phyloP scores from a whole-genome alignment of 495 filamentous ascomycete species.

The Tricharina praecox region DNA sequence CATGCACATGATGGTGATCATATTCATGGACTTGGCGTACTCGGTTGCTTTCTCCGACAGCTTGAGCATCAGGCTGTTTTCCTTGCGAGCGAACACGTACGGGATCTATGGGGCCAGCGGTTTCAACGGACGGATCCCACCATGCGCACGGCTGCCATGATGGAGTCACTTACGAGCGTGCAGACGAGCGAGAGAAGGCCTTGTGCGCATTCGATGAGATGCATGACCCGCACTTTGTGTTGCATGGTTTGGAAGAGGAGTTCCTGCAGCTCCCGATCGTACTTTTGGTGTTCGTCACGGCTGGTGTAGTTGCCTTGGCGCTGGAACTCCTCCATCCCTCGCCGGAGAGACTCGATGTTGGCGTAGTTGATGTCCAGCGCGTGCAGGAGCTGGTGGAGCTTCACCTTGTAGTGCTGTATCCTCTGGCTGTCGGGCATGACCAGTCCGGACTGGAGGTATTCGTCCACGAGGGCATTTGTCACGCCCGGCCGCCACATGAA shows the following conservation, averaged over 20 bases:
- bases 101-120: too few relatives aligned
- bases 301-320: neutral
- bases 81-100: constrained; percentile 18
- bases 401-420: constrained; percentile 10
- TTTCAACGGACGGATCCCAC: too few relatives aligned
- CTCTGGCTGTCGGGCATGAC: constrained; percentile 10
- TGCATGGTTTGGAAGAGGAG: neutral
- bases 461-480: neutral
- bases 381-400: constrained; percentile 1
- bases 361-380: constrained; percentile 4
- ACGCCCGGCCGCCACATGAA: neutral
- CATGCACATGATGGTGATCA: constrained; percentile 29
- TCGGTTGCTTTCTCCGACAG: constrained; percentile 27
- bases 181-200: constrained; percentile 9
- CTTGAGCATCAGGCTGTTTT: constrained; percentile 28
- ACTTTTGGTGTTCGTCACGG: neutral
- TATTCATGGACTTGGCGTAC: constrained; percentile 27
- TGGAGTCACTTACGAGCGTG: neutral
- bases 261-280: neutral
- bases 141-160: too few relatives aligned
- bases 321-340: neutral
- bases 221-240: constrained; percentile 2
- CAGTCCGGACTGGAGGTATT: neutral
- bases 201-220: constrained; percentile 8
- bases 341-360: neutral